phyloP scores from a whole-genome alignment of 305 asterid genomes.

The Stenogyne calaminthoides region DNA sequence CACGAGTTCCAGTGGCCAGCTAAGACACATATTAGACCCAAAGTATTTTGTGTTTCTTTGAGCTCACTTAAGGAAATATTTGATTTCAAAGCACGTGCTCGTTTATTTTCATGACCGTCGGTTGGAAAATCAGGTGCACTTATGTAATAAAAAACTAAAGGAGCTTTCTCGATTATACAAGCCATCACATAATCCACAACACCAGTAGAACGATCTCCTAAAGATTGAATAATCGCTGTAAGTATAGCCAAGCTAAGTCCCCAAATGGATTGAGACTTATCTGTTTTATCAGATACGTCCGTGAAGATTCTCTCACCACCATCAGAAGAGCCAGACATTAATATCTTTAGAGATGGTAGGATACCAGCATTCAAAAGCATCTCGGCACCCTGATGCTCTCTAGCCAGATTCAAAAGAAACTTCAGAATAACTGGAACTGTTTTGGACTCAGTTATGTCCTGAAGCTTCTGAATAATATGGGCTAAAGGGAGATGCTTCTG shows the following conservation, averaged over 20 bases:
- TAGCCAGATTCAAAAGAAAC: constrained; percentile 82
- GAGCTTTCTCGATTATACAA: constrained; percentile 77
- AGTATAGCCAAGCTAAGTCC: constrained; percentile 89
- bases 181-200: constrained; percentile 78
- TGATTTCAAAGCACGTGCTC: constrained; percentile 73
- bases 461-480: constrained; percentile 67
- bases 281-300: constrained; percentile 43
- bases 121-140: constrained; percentile 81
- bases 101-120: constrained; percentile 70
- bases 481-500: constrained; percentile 70
- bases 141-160: constrained; percentile 65
- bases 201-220: constrained; percentile 58
- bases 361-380: constrained; percentile 81
- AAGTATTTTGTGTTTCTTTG: constrained; percentile 74
- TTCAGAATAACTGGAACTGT: constrained; percentile 55
- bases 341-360: constrained; percentile 57
- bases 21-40: constrained; percentile 71
- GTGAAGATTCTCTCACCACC: constrained; percentile 49
- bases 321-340: constrained; percentile 56
- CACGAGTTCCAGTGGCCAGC: constrained; percentile 74
- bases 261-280: constrained; percentile 69
- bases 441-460: constrained; percentile 44
- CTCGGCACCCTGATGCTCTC: constrained; percentile 76
- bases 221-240: constrained; percentile 76
- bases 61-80: constrained; percentile 66